Evolutionary conservation across 1,284 basidiomycete genomes (phyloP).

Genomic region (Moesziomyces antarcticus): DNA sequence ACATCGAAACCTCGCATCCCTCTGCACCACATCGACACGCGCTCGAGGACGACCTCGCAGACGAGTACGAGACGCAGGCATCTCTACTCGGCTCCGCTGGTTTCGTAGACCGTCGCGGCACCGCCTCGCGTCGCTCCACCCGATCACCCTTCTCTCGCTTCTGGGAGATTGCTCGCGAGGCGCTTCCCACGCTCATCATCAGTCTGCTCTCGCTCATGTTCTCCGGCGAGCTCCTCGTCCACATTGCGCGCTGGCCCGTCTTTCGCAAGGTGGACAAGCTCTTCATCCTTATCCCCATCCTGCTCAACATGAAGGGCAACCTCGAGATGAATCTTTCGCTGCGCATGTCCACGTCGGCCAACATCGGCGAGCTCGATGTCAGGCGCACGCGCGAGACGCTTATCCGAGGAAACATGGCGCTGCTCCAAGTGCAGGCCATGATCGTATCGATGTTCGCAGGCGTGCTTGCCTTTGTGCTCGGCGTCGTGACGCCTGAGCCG

Average conservation of each 20-base stretch:
- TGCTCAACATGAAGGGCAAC: conserved; percentile 95
- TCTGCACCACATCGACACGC: conserved; percentile 4
- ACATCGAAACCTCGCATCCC: conserved; percentile 18
- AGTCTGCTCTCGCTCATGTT: conserved; percentile 75
- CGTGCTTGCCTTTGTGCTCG: conserved; percentile 79
- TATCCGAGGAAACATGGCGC: conserved; percentile 82
- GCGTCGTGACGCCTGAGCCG: conserved; percentile 63
- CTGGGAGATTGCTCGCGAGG: conserved; percentile 63
- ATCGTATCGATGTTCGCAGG: conserved; percentile 89
- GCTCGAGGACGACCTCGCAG: conserved; percentile 18
- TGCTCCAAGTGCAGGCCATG: conserved; percentile 92
- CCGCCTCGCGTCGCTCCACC: conserved; percentile 28
- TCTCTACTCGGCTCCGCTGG: conserved; percentile 40
- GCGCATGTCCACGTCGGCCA: conserved; percentile 71
- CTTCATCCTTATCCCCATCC: conserved; percentile 93
- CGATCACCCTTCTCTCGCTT: conserved; percentile 38
- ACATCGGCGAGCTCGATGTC: conserved; percentile 88
- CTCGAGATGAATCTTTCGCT: conserved; percentile 85
- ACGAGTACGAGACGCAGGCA: conserved; percentile 37
- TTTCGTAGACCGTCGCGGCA: conserved; percentile 48
- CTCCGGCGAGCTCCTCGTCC: conserved; percentile 86
- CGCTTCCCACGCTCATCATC: conserved; percentile 70
- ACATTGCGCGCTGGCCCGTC: conserved; percentile 85
- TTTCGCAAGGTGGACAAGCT: conserved; percentile 89
- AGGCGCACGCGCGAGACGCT: conserved; percentile 76